These are phyloP conservation scores for Ogataea pilisensis DNA, from an alignment of 805 yeast species.

Conservation along the genomic window DNA sequence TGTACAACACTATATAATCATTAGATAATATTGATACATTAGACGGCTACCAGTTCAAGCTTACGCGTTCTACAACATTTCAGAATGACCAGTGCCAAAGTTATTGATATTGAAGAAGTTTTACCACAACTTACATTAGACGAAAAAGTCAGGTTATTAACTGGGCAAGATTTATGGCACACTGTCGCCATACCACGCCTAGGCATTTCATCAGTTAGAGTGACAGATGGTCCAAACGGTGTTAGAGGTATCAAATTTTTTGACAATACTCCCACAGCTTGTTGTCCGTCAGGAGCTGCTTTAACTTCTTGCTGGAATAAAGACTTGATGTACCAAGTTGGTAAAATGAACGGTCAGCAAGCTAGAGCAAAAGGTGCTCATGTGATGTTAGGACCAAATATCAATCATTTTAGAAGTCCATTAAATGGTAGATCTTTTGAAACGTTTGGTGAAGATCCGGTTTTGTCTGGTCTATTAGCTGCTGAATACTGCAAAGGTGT, in stretches of 20 bases:
- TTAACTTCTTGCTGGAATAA: conserved; percentile 43
- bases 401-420: conserved; percentile 42
- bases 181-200: conserved; percentile 33
- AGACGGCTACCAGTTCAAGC: too few species aligned
- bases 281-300: conserved; percentile 47
- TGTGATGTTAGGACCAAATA: conserved; percentile 34
- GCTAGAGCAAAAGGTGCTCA: conserved; percentile 43
- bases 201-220: conserved; percentile 33
- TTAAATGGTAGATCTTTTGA: conserved; percentile 34
- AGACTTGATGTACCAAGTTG: conserved; percentile 36
- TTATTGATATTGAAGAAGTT: conserved; percentile 17
- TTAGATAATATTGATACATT: too few species aligned
- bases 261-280: conserved; percentile 39
- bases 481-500: conserved; percentile 51
- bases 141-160: conserved; percentile 31
- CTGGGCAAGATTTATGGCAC: conserved; percentile 39
- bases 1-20: too few species aligned
- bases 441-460: conserved; percentile 19
- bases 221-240: conserved; percentile 47
- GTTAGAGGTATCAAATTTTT: conserved; percentile 43
- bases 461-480: conserved; percentile 42
- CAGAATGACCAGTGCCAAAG: background rate
- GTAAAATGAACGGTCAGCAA: conserved; percentile 41
- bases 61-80: background rate
- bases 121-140: conserved; percentile 22